These are phyloP conservation scores for Straminergon stramineum DNA, from an alignment of 225 moss, liverwort and hornwort genomes.

Conservation along the genomic window DNA sequence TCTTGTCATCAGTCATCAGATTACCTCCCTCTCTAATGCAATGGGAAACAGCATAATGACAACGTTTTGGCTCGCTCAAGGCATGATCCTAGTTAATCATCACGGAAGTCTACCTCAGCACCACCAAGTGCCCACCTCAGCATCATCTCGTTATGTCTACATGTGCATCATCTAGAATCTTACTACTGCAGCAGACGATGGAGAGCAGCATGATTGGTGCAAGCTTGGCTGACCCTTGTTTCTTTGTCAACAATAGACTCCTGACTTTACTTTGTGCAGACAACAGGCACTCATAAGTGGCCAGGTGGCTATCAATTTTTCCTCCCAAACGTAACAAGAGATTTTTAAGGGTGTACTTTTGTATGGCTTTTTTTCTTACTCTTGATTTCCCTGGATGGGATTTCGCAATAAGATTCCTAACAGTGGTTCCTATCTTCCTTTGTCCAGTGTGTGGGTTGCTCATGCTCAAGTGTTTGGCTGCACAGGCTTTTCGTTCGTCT, in stretches of 20 bases:
- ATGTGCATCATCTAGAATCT: constrained; percentile 49
- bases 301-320: constrained; percentile 96
- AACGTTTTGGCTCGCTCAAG: constrained; percentile 58
- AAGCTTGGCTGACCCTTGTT: constrained; percentile 83
- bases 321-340: constrained; percentile 42
- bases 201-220: constrained; percentile 87
- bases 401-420: constrained; percentile 15
- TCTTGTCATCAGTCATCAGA: constrained; percentile 90
- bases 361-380: constrained; percentile 8
- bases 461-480: constrained; percentile 18
- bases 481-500: constrained; percentile 95
- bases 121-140: constrained; percentile 35
- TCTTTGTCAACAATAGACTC: constrained; percentile 82
- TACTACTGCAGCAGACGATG: constrained; percentile 57
- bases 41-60: constrained; percentile 69
- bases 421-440: constrained; percentile 13
- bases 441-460: constrained; percentile 7
- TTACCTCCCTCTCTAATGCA: constrained; percentile 55
- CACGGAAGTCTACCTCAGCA: constrained; percentile 57
- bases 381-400: constrained; percentile 16
- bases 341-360: constrained; percentile 43
- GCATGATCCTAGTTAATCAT: constrained; percentile 71
- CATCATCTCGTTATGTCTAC: constrained; percentile 44
- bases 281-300: constrained; percentile 61
- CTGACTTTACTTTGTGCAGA: constrained; percentile 98